Evolutionary conservation across 2,329 filamentous ascomycete species (phyloP), one percentile per base, ranked within the genome.

Genomic region (Colletotrichum limetticola): DNA sequence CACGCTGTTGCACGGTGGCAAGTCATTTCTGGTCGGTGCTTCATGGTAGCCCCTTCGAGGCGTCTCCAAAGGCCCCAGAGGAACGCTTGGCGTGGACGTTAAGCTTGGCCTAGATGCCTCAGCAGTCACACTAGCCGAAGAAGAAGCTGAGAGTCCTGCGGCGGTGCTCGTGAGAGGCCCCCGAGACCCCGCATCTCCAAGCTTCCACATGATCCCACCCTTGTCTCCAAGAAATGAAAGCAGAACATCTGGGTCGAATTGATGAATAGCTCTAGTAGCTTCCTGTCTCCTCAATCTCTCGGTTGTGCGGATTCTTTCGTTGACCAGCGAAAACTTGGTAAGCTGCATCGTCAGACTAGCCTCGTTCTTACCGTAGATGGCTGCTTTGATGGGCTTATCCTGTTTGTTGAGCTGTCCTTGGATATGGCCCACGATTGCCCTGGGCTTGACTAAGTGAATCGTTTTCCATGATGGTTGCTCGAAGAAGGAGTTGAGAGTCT

Each of bases 381-480:
- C 58, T 11, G 32, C 42, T 28, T 71, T 62, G 19, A 73, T 37
- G 22, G 71, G 60, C 49, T 73, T 73, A n/a, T 35, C 37, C 53
- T 73, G 71, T 16, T 57, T n/a, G 8, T 49, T 49, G 11, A 73
- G 66, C 60, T 35, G 55, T 3, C 28, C 30, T 30, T 57, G 19
- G 1, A 73, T 60, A 22, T 73, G 71, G 4, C 71, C 67, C 7
- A 73, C 59, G 3, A 57, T 19, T 8, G 35, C 16, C 37, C n/a
- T 73, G 4, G 71, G 66, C 16, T 66, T 64, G 19, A 71, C 60
- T 9, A 73, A 24, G 26, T 65, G 71, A 9, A 73, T 42, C 5
- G 58, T 65, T 14, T 71, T 73, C 71, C 71, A 73, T 3, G 24
- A 35, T 8, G 71, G 71, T 22, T 71, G 67, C n/a, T 71, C 66